Evolutionary conservation across 768 basidiomycete species (phyloP), one percentile per base, ranked within the genome.

Genomic region (Pisolithus tinctorius): DNA sequence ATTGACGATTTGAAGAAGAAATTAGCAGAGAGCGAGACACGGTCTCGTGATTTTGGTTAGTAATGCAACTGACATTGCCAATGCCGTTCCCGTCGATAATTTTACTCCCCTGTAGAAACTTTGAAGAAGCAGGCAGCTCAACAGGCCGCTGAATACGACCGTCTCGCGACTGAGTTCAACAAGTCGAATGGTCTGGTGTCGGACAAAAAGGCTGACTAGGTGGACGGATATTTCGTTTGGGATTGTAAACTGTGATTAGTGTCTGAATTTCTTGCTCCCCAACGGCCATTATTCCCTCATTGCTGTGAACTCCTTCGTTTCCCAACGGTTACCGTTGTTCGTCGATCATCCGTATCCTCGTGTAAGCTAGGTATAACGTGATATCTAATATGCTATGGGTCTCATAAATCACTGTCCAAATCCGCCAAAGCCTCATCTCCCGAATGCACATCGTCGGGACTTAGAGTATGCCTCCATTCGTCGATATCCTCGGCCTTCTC

Each of bases 71-170:
- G 34, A 34, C 34, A 11, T 13, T 26, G 10, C 10, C 50, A 10
- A 39, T 7, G 26, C 39, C 7, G 20, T 17, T 4, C 52, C 16
- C 30, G 23, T 41, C 50, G 14, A 34, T 52, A 2, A 30, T 1
- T 9, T 17, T 20, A 39, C 29, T 37, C 30, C 27, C 20, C 20
- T 17, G 17, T 38, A 91, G 89, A 83, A 17, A 86, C 83, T 17
- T 67, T 93, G 49, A 90, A 91, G 74, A 86, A 84, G 68, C 91
- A 93, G 66, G 86, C 88, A 0, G 65, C 73, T 1, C 85, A 88
- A 58, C 88, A 93, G 56, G 84, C 82, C 4, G 75, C 73, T 23
- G 88, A 93, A 63, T 93, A 88, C 60, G 85, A 92, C 70, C 76
- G 90, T 49, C 79, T 94, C 49, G 86, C 89, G 1, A 84, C 82